Evolutionary conservation across 2,329 filamentous ascomycete genomes (phyloP), one percentile per base, ranked within the genome.

Genomic region (Calonectria multiphialidica): DNA sequence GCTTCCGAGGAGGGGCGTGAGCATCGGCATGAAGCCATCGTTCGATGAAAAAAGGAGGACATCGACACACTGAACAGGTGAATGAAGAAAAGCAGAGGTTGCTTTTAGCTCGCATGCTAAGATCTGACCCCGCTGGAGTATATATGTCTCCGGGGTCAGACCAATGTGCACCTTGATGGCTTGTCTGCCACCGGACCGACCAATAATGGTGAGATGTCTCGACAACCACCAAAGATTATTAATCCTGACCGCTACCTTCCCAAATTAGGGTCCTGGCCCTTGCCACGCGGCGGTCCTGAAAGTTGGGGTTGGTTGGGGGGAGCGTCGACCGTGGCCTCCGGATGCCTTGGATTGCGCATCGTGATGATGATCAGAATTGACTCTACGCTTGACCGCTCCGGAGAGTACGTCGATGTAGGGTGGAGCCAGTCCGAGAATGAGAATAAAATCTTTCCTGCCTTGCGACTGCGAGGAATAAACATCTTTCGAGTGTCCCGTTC

Each of bases 221-320:
- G 53, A 5, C 53, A 59, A 57, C 53, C 13, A 21, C 15, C 5
- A 59, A 40, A 59, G 53, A 59, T 59, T 59, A 59, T 59, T 59
- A 59, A 59, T 59, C 53, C 35, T 13, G 12, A 23, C 21, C 33
- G 21, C 25, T 21, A 28, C 53, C 53, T 59, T 40, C 53, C 53
- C 53, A 25, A 59, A 59, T 59, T 59, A 59, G 53, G 53, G 53
- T 37, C 35, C 53, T n/a, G 53, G 9, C 53, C 53, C 53, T 59
- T 9, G 21, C 33, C 33, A 23, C 16, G 33, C 12, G 18, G 13
- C 10, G 10, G 9, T 37, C 5, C 3, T 16, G 7, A 18, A 18
- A 59, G 1, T 40, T 59, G 53, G 33, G 35, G 53, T 59, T 59
- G 35, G 53, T 6, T 10, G n/a, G 37, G 40, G 9, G 53, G 16